phyloP scores from a whole-genome alignment of 1,284 basidiomycete species.

The Dichomitus squalens region DNA sequence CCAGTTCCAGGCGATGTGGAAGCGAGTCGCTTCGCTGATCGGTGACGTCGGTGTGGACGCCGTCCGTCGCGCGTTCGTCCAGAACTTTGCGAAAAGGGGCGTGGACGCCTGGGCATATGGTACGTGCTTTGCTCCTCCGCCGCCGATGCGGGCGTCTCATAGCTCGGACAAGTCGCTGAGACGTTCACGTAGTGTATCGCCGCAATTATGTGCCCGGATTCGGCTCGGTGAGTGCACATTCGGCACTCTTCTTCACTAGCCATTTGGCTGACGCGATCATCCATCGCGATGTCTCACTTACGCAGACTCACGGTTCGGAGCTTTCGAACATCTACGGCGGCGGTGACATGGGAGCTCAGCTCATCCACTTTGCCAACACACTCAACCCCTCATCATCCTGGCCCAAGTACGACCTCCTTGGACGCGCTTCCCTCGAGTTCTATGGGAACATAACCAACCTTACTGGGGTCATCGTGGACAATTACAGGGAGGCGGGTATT shows the following conservation, averaged over 20 bases:
- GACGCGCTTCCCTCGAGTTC: too few species aligned
- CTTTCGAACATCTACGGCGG: constrained; percentile 6
- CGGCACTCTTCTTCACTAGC: too few species aligned
- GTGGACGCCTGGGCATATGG: background rate
- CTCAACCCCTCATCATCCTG: background rate
- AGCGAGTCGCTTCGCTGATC: constrained; percentile 50
- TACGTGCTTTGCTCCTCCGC: background rate
- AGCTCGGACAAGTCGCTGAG: background rate
- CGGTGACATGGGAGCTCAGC: constrained; percentile 6
- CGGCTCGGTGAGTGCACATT: background rate
- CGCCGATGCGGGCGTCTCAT: too few species aligned
- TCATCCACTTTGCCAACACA: constrained; percentile 7
- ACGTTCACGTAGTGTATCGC: background rate
- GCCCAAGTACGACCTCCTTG: too few species aligned
- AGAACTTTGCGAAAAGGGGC: background rate
- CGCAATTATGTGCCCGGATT: background rate
- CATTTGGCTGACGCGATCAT: too few species aligned
- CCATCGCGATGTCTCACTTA: constrained; percentile 22
- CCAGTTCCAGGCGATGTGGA: constrained; percentile 49
- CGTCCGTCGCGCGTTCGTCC: background rate
- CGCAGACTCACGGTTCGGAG: constrained; percentile 5
- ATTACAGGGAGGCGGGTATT: too few species aligned
- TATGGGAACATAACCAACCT: too few species aligned
- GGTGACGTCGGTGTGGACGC: constrained; percentile 40
- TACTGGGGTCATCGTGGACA: too few species aligned